Base-by-base conservation (phyloP, 1,284 basidiomycete genomes). In the Moesziomyces antarcticus region DNA sequence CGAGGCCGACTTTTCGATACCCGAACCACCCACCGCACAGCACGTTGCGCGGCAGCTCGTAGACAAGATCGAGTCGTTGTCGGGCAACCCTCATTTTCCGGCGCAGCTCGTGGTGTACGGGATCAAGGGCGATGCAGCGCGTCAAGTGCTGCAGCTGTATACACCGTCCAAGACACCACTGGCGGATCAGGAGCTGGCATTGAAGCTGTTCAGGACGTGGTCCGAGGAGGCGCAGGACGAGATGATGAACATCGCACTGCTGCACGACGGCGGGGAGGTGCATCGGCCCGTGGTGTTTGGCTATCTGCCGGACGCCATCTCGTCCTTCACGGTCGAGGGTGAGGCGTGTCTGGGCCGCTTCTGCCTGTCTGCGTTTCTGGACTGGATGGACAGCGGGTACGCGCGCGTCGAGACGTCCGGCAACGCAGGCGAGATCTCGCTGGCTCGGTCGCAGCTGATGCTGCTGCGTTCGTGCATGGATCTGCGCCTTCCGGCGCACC, bases 401-500 rank as follows among this genome's bases (percentile, higher is more conserved):
- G 45, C 30, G 30, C 30, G 16, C 45, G 14, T 14, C 27, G 5
- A 21, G 21, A 30, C 54, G 13, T 24, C 30, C 9, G 22, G 21
- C 1, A 63, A 66, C 22, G 42, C 33, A 8, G 45, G 41, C 16
- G 58, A 64, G n/a, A 24, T 71, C 41, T 56, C 55, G 1, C 50
- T 69, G 22, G 50, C 58, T 0, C 67, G 64, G 22, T 62, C 72
- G 3, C 78, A 73, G 42, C 66, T 80, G 3, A 33, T 35, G 21
- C 52, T 73, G 11, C 61, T 78, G 13, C 71, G 74, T 6, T 50
- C 50, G 1, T 54, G 54, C 21, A 76, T 66, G 45, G 79, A 82
- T 22, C 52, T 82, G 30, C 76, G 80, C 5, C 55, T 60, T 21
- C 77, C 86, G 6, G 72, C 84, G 16, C 77, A 84, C 24, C 71